Percentiles rank a stretch among this genome's conserved stretches.
Conservation (phyloP, 2,329 filamentous ascomycete genomes). For the Ascochyta lentis region DNA sequence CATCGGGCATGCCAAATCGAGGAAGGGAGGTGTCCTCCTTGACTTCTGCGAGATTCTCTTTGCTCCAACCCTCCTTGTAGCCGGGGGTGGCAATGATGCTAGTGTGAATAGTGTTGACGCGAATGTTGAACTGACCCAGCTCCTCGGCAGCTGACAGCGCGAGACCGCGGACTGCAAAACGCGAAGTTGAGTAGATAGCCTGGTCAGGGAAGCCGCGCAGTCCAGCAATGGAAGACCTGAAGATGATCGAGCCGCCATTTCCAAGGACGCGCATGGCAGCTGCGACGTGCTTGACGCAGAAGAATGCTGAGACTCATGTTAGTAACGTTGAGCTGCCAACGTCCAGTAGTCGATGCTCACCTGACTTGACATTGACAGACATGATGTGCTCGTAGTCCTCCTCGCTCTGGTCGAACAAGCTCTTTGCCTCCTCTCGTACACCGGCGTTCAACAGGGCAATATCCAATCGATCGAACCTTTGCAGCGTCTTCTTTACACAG, state of each 20-base stretch:
- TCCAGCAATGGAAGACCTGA: constrained; percentile 50
- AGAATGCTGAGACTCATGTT: constrained; percentile 37
- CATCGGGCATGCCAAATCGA: constrained; percentile 46
- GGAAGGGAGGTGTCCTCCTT: constrained; percentile 45
- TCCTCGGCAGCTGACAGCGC: constrained; percentile 49
- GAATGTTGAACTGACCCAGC: constrained; percentile 47
- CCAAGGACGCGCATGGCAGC: constrained; percentile 42
- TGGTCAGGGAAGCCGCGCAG: constrained; percentile 48
- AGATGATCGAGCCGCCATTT: constrained; percentile 48
- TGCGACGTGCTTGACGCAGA: constrained; percentile 48
- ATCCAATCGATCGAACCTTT: constrained; percentile 38
- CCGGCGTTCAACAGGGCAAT: constrained; percentile 39
- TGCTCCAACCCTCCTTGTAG: constrained; percentile 45
- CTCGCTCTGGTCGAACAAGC: constrained; percentile 46
- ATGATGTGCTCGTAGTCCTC: constrained; percentile 49
- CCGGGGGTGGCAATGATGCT: constrained; percentile 48
- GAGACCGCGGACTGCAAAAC: constrained; percentile 50
- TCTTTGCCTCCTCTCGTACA: constrained; percentile 35
- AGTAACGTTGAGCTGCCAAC: background rate
- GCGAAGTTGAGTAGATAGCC: constrained; percentile 46
- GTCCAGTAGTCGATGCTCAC: constrained; percentile 25
- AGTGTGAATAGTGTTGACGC: constrained; percentile 52
- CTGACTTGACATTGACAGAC: constrained; percentile 48
- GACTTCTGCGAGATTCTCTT: constrained; percentile 44
- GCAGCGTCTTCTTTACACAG: constrained; percentile 66